These are phyloP conservation scores for Thelonectria discophora DNA, from an alignment of 2,329 filamentous ascomycete species.

Conservation along the genomic window DNA sequence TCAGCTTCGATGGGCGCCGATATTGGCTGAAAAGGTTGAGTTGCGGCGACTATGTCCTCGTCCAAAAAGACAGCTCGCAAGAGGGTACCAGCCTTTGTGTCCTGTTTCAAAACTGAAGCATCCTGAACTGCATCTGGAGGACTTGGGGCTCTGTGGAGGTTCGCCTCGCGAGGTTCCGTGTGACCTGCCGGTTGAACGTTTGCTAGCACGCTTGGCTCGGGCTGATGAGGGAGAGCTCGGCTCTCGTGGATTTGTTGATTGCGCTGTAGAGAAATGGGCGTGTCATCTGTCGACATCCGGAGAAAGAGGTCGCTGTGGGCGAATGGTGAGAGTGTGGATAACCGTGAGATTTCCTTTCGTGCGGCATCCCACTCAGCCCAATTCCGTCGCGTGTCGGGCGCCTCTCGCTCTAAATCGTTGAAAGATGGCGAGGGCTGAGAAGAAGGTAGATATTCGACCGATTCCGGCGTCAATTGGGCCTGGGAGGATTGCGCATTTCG, in stretches of 20 bases:
- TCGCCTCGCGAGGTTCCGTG: neutral
- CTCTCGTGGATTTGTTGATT: neutral
- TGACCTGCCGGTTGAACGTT: neutral
- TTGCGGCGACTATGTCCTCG: neutral
- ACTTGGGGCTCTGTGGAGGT: neutral
- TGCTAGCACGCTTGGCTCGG: neutral
- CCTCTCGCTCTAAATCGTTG: slow-evolving; percentile 5
- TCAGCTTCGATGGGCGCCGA: neutral
- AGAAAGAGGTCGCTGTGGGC: slow-evolving; percentile 31
- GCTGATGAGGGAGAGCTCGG: neutral
- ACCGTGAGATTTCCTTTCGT: slow-evolving; percentile 36
- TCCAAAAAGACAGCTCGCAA: slow-evolving; percentile 5
- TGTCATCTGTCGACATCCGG: slow-evolving; percentile 27
- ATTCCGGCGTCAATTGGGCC: slow-evolving; percentile 5
- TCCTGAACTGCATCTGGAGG: neutral
- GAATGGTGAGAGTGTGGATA: slow-evolving; percentile 30
- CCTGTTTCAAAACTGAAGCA: neutral
- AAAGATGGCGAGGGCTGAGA: slow-evolving; percentile 21
- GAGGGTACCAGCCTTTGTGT: neutral
- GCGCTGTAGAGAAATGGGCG: slow-evolving; percentile 14
- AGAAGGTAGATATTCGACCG: slow-evolving; percentile 13
- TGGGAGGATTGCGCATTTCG: slow-evolving; percentile 27
- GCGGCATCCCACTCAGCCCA: slow-evolving; percentile 42
- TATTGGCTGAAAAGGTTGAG: neutral
- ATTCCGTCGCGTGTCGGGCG: slow-evolving; percentile 25